A percentile compares a stretch with the other conserved stretches of the same genome.
Conservation (phyloP, 2,329 filamentous ascomycete genomes). For the Aspergillus aculeatus region DNA sequence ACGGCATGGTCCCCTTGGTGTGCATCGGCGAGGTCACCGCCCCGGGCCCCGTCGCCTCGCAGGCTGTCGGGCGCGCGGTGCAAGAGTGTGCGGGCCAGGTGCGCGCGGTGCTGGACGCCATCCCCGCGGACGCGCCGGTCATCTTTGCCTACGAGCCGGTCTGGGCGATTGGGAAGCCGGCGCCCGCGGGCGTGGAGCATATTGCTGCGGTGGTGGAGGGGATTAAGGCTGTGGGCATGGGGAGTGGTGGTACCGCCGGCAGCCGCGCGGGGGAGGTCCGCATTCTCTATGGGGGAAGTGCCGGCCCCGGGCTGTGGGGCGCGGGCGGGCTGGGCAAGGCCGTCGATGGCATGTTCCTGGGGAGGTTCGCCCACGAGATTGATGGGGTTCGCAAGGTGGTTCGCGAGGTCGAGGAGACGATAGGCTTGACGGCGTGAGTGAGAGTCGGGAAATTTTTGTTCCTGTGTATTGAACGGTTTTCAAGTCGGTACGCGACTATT, state of each 20-base stretch:
- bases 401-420: slow-evolving; percentile 60
- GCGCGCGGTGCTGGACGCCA: slow-evolving; percentile 58
- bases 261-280: slow-evolving; percentile 58
- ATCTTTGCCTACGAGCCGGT: slow-evolving; percentile 84
- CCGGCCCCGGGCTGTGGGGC: slow-evolving; percentile 71
- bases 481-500: too few relatives aligned
- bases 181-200: slow-evolving; percentile 70
- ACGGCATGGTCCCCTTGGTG: slow-evolving; percentile 73
- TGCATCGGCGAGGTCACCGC: slow-evolving; percentile 72
- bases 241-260: slow-evolving; percentile 30
- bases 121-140: slow-evolving; percentile 65
- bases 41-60: slow-evolving; percentile 46
- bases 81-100: slow-evolving; percentile 67
- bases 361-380: slow-evolving; percentile 76
- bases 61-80: slow-evolving; percentile 58
- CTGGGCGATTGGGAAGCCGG: slow-evolving; percentile 77
- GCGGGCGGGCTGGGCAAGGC: slow-evolving; percentile 57
- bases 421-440: slow-evolving; percentile 16
- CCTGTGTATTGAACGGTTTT: too few relatives aligned
- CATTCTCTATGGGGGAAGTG: slow-evolving; percentile 79
- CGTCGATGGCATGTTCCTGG: slow-evolving; percentile 78
- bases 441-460: background rate
- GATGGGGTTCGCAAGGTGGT: slow-evolving; percentile 70
- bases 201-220: slow-evolving; percentile 68
- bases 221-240: slow-evolving; percentile 53